Conservation (phyloP, 2,329 filamentous ascomycete species). For the Aureobasidium leucospermi region DNA sequence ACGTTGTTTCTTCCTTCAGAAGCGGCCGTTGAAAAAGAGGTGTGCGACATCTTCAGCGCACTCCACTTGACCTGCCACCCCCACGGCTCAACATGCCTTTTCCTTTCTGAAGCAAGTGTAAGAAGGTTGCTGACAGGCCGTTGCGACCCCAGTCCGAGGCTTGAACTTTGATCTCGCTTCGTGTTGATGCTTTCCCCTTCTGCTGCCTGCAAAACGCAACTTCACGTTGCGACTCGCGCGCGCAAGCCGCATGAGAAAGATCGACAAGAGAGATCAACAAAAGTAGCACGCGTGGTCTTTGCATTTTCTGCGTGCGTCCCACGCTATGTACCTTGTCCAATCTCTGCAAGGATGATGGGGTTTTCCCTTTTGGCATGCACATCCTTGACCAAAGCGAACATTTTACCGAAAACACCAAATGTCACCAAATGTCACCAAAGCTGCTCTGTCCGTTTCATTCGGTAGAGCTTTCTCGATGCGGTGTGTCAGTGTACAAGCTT, state of each 20-base stretch:
- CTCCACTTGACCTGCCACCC: neutral
- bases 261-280: constrained; percentile 8
- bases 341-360: constrained; percentile 5
- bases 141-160: constrained; percentile 7
- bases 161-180: constrained; percentile 9
- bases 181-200: neutral
- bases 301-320: constrained; percentile 1
- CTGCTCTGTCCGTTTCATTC: neutral
- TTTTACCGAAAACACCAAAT: neutral
- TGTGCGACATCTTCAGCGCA: neutral
- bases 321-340: constrained; percentile 1
- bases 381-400: constrained; percentile 6
- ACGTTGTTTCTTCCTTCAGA: neutral
- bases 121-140: constrained; percentile 12
- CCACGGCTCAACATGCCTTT: constrained; percentile 1
- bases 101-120: neutral
- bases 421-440: neutral
- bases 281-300: constrained; percentile 8
- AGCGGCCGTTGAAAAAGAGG: constrained; percentile 3
- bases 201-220: neutral
- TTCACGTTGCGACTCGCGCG: constrained; percentile 8
- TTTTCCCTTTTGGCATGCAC: constrained; percentile 4
- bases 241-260: neutral
- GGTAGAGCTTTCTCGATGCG: neutral
- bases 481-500: neutral